These are phyloP conservation scores for Oryza longistaminata DNA, from an alignment of 176 grass and related monocot species.

Conservation along the genomic window DNA sequence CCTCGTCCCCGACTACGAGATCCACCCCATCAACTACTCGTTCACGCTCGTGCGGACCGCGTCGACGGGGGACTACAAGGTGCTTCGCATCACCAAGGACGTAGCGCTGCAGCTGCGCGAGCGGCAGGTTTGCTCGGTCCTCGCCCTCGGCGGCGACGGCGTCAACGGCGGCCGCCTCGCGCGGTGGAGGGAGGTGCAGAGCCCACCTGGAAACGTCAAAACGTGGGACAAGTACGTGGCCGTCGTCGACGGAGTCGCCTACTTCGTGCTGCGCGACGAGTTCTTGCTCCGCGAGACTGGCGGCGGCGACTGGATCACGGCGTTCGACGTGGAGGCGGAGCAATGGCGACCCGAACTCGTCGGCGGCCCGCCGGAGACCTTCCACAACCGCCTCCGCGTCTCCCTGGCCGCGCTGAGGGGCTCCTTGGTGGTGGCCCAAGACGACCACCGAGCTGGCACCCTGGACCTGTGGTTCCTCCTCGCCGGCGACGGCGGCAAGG, in stretches of 20 bases:
- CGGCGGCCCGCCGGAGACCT: not conserved
- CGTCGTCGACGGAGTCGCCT: not conserved
- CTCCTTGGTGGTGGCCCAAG: not conserved
- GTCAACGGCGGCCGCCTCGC: not conserved
- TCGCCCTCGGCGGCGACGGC: not conserved
- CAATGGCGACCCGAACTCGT: not conserved
- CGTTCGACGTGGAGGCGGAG: slow-evolving; percentile 10
- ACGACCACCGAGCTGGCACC: not conserved
- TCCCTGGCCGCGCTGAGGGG: not conserved
- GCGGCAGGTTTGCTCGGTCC: not conserved
- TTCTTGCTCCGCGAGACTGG: not conserved
- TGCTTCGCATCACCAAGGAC: not conserved
- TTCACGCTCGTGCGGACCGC: not conserved
- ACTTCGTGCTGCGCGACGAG: not conserved
- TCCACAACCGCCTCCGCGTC: not conserved
- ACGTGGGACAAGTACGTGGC: not conserved
- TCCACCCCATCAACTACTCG: not conserved
- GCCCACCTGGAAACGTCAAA: not conserved
- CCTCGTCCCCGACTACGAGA: not conserved
- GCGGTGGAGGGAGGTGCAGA: not conserved
- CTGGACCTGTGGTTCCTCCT: slow-evolving; percentile 9
- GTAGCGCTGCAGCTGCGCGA: accelerated
- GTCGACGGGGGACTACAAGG: slow-evolving; percentile 1
- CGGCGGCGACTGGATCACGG: not conserved
- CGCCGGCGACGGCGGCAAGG: too few species aligned